Conservation (phyloP, 1,139 yeast species). For the Pichia sp. region DNA sequence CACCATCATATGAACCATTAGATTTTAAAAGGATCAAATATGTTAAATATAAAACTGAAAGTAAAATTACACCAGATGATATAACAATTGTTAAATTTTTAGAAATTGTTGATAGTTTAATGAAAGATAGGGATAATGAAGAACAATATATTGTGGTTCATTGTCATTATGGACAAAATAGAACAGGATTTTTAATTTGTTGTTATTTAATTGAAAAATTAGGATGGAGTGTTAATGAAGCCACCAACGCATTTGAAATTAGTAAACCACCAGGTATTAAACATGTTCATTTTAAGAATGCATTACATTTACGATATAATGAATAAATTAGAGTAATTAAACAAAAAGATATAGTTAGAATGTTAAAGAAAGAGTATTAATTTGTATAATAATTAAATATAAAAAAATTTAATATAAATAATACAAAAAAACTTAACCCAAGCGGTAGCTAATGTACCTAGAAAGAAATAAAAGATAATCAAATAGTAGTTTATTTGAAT, state of each 20-base stretch:
- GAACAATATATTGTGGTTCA: constrained; percentile 56
- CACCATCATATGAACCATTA: constrained; percentile 67
- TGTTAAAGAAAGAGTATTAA: not conserved
- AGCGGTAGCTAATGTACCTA: too few relatives aligned
- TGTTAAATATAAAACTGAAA: constrained; percentile 71
- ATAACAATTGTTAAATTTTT: constrained; percentile 54
- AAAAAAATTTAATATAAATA: too few relatives aligned
- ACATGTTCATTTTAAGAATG: constrained; percentile 74
- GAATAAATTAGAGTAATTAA: too few relatives aligned
- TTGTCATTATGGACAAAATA: constrained; percentile 77
- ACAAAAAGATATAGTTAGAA: too few relatives aligned
- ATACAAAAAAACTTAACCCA: not conserved
- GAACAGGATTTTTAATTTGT: constrained; percentile 72
- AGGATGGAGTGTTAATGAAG: constrained; percentile 57
- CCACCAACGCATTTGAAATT: constrained; percentile 50
- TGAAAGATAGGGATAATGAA: constrained; percentile 25
- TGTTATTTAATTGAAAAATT: constrained; percentile 59
- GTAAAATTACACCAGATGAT: constrained; percentile 68
- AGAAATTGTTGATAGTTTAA: constrained; percentile 45
- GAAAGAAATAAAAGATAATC: too few relatives aligned
- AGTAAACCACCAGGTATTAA: constrained; percentile 71
- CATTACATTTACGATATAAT: constrained; percentile 61
- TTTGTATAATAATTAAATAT: not conserved
- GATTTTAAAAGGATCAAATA: constrained; percentile 49
- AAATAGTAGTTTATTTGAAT: not conserved